These are phyloP conservation scores for Alternaria consortialis DNA, from an alignment of 2,329 filamentous ascomycete species.

Conservation along the genomic window DNA sequence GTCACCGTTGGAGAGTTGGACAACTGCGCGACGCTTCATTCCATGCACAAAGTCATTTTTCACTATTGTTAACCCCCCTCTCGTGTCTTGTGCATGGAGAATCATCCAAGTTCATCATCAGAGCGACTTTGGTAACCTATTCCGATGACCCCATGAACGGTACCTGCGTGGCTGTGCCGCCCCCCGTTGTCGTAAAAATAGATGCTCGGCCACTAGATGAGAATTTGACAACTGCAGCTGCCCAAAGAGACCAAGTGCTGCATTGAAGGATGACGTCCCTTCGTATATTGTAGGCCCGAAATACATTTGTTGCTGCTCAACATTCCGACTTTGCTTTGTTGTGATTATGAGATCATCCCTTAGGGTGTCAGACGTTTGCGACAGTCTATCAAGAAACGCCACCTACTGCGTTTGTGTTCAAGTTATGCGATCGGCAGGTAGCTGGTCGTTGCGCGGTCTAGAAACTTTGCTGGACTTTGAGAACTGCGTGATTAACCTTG, in stretches of 20 bases:
- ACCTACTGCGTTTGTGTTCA: background rate
- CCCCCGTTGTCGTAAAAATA: constrained; percentile 12
- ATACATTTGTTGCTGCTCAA: background rate
- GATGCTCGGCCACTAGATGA: constrained; percentile 11
- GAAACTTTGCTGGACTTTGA: constrained; percentile 1
- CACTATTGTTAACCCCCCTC: background rate
- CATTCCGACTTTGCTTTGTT: background rate
- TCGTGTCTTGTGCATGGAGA: constrained; percentile 2
- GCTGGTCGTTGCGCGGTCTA: constrained; percentile 5
- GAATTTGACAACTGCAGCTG: constrained; percentile 6
- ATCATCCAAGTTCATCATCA: background rate
- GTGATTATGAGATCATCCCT: background rate
- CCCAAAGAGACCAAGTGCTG: constrained; percentile 4
- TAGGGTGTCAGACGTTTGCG: background rate
- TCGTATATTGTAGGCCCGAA: background rate
- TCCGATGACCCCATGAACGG: constrained; percentile 1
- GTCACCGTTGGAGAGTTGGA: background rate
- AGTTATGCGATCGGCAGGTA: background rate
- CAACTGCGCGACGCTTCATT: background rate
- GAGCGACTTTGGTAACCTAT: background rate
- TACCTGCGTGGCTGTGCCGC: constrained; percentile 14
- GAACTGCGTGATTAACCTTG: constrained; percentile 2
- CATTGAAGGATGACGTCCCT: constrained; percentile 6
- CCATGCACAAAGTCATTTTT: constrained; percentile 2
- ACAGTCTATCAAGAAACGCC: background rate